phyloP scores from a whole-genome alignment of 805 yeast genomes.

The Wickerhamomyces hampshirensis region DNA sequence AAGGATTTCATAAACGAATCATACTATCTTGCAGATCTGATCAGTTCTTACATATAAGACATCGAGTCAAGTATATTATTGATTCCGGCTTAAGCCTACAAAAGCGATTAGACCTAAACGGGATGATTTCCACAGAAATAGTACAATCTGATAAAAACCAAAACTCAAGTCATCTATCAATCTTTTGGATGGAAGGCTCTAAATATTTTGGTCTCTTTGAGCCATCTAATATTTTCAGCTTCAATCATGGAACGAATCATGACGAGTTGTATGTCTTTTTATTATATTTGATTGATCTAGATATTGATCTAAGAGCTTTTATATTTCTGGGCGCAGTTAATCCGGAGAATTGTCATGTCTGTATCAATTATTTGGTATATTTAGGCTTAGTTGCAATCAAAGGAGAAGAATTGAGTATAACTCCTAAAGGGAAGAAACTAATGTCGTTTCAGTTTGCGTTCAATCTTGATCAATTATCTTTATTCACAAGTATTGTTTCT shows the following conservation, averaged over 20 bases:
- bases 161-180: conserved; percentile 2
- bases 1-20: conserved; percentile 6
- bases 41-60: not conserved
- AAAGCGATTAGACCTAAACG: conserved; percentile 5
- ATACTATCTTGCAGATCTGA: not conserved
- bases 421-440: not conserved
- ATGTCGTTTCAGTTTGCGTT: not conserved
- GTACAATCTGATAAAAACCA: conserved; percentile 1
- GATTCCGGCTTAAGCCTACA: conserved; percentile 8
- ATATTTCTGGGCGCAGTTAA: conserved; percentile 6
- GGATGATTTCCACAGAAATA: conserved; percentile 1
- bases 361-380: conserved; percentile 6
- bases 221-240: not conserved
- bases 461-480: not conserved
- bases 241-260: conserved; percentile 2
- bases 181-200: conserved; percentile 5
- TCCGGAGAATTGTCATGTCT: not conserved
- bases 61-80: conserved; percentile 12
- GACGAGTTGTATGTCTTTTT: conserved; percentile 3
- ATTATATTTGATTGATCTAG: conserved; percentile 1
- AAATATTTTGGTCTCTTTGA: conserved; percentile 8
- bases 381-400: conserved; percentile 4
- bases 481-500: not conserved
- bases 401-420: not conserved
- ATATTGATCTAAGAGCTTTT: conserved; percentile 1